Conservation (phyloP, 805 yeast species). For the Cyberlindnera sargentensis region DNA sequence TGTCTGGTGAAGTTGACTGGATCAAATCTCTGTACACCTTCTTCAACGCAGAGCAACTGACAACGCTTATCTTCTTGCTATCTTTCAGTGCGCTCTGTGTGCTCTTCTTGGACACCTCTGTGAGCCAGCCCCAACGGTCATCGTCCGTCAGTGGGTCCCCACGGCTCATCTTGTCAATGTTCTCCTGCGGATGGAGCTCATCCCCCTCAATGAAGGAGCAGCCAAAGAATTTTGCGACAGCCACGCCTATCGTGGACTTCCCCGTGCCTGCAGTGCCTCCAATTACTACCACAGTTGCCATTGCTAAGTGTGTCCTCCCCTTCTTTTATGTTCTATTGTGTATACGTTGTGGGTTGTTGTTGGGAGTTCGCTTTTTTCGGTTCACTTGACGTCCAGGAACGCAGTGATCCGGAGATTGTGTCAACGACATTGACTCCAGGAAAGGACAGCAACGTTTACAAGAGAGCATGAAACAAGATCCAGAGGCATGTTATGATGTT, state of each 20-base stretch:
- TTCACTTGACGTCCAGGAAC: neutral
- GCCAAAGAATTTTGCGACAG: slow-evolving; percentile 36
- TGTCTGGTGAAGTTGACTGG: slow-evolving; percentile 26
- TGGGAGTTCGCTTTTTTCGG: no score
- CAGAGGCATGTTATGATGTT: no score
- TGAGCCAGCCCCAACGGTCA: slow-evolving; percentile 90
- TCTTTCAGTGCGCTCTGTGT: slow-evolving; percentile 31
- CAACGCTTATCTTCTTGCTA: slow-evolving; percentile 33
- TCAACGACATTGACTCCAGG: no score
- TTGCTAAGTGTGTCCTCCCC: neutral
- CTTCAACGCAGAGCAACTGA: slow-evolving; percentile 84
- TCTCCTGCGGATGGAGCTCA: slow-evolving; percentile 59
- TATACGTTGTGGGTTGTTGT: no score
- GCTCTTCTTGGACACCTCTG: slow-evolving; percentile 37
- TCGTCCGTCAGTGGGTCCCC: slow-evolving; percentile 83
- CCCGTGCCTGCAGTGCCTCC: slow-evolving; percentile 99
- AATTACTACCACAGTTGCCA: slow-evolving; percentile 45
- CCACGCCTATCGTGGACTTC: slow-evolving; percentile 68
- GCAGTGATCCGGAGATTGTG: neutral
- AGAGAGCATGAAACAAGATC: no score
- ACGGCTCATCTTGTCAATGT: slow-evolving; percentile 74
- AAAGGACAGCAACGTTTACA: no score
- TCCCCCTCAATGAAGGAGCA: slow-evolving; percentile 83
- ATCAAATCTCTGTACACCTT: slow-evolving; percentile 61
- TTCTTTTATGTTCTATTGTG: neutral